Base-by-base conservation (phyloP, 2,329 filamentous ascomycete species). In the Acrodontium crateriforme region DNA sequence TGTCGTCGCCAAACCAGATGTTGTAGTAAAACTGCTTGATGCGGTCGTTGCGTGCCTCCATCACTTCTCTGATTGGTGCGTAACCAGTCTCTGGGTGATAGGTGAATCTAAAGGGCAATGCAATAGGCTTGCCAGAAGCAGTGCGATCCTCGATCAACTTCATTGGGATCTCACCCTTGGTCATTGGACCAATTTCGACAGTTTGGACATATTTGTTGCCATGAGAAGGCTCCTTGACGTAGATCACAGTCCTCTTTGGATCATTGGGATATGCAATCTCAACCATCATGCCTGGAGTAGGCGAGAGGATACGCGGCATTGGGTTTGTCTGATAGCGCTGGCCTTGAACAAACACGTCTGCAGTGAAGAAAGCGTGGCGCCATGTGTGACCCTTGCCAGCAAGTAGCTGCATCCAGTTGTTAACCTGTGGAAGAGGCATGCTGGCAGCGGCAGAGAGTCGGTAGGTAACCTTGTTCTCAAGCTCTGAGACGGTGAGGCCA, bases 11-110 rank as follows among this genome's bases (percentile, higher is more conserved):
- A 46, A 98, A 98, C 89, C 89, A 98, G 41, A 91, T 77, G 44
- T 77, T 76, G 74, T 92, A 98, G 68, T 98, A 98, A 56, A 98
- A 98, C 57, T 93, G 82, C 67, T 98, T 98, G 66, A 98, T 95
- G 40, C 83, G 80, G 52, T 98, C 87, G 53, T 98, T 98, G 50
- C 89, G 83, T 30, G 73, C 78, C 18, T 84, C 72, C 89, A 98
- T 98, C 38, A 95, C 79, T 57, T 98, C 89, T 36, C 78, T 78
- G 42, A 98, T 93, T 11, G 89, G 89, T n/a, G 91, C 87, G 52
- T 94, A 98, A 16, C 89, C 89, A 31, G 83, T 78, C 57, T 95
- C 87, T 2, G 89, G 89, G 52, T 85, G 81, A 60, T 98, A 98
- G 4, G 71, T 82, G 63, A 95, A 95, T 51, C 76, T 73, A 41